These are phyloP conservation scores for Penicillium olsonii DNA, from an alignment of 2,329 filamentous ascomycete genomes.

Conservation along the genomic window DNA sequence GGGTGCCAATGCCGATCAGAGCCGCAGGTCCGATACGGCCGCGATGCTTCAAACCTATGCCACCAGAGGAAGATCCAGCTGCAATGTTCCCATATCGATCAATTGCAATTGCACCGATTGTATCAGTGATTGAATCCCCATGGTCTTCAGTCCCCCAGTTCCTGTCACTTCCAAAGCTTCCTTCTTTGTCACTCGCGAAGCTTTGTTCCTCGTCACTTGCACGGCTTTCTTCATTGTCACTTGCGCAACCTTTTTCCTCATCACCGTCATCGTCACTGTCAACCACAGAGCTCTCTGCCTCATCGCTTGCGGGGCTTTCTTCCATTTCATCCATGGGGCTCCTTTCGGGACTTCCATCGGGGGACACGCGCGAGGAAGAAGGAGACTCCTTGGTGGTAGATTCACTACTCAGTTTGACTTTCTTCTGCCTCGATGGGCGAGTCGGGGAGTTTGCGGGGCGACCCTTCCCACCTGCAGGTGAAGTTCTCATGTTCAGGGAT, in stretches of 20 bases:
- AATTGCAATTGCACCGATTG: conserved; percentile 92
- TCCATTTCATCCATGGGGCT: background rate
- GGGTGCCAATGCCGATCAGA: conserved; percentile 85
- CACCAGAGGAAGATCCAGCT: conserved; percentile 91
- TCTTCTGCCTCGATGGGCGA: background rate
- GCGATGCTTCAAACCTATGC: conserved; percentile 96
- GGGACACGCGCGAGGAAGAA: background rate
- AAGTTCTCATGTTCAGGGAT: background rate
- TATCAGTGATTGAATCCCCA: conserved; percentile 77
- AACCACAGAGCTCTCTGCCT: no score
- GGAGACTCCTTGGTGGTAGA: background rate
- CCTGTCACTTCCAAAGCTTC: no score
- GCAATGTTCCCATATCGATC: conserved; percentile 85
- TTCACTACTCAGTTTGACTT: background rate
- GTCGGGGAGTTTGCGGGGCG: background rate
- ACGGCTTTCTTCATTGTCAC: no score
- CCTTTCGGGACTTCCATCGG: background rate
- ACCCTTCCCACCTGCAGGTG: background rate
- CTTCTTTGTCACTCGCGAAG: background rate
- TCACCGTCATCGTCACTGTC: no score
- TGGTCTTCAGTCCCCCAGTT: no score
- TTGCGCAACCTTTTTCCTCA: no score
- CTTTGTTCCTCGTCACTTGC: no score
- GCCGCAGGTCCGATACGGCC: conserved; percentile 91
- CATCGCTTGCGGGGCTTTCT: background rate